Base-by-base conservation (phyloP, 495 filamentous ascomycete genomes). In the Cairneyella variabilis region DNA sequence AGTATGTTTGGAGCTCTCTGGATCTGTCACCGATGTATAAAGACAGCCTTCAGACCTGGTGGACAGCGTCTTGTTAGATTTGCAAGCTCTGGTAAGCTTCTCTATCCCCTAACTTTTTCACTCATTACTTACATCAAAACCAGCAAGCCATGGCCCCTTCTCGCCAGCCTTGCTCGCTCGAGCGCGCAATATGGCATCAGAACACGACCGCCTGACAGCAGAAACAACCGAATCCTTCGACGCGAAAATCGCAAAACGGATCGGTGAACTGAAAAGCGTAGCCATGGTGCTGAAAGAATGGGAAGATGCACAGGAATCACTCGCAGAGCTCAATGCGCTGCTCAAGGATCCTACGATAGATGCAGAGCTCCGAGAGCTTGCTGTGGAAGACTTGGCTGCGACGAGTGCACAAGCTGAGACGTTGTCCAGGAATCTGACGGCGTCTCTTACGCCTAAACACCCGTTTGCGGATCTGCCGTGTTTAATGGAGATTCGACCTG, bases 391-490 rank as follows among this genome's bases (percentile, higher is more conserved):
- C 62, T 69, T 96, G 12, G 72, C 76, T 25, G 64, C 72, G 10
- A 89, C 86, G n/a, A 69, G 73, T 37, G 66, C 73, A n/a, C 62
- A 77, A 41, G 71, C 95, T 20, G 72, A 75, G 11, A 58, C 68
- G 0, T 76, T 91, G 18, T 81, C 83, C 2, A 75, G 72, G 16
- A 76, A 78, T 26, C 74, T 98, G 9, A 87, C 86, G 34, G 78
- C 77, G 16, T 76, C 86, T 12, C 80, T 98, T 47, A 84, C 95
- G 27, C 92, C 92, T 5, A 79, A 81, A 43, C 91, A 98, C 63
- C 92, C 95, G 4, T 98, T 97, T 64, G 89, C 89, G n/a, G 78
- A 90, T 51, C 82, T 98, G 58, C 89, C 90, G 37, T 96, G 92
- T 59, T 74, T 98, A 32, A 66, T 98, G 32, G 93, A 98, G 68